Percentiles rank a stretch among this genome's conserved stretches.
Evolutionary conservation across 1,284 basidiomycete genomes (phyloP).

Genomic region (Microbotryum scabiosae): DNA sequence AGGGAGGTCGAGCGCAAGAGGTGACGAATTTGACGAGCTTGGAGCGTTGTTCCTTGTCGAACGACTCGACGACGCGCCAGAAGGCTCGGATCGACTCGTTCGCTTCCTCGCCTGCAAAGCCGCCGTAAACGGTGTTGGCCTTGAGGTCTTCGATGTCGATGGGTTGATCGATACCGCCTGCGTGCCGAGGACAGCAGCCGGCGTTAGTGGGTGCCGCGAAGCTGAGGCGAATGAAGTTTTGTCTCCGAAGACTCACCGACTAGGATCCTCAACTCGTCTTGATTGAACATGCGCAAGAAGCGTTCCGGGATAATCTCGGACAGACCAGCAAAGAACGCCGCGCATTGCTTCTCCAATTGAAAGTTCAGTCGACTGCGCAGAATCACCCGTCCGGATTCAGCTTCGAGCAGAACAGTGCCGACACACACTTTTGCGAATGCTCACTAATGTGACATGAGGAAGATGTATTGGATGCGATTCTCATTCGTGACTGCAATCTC

Average conservation of each 20-base stretch:
- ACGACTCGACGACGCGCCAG: constrained; percentile 41
- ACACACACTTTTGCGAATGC: no score
- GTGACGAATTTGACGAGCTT: constrained; percentile 80
- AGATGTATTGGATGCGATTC: constrained; percentile 80
- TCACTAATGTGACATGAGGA: constrained; percentile 71
- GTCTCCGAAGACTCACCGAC: constrained; percentile 22
- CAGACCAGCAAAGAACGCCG: constrained; percentile 63
- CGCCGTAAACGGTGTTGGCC: constrained; percentile 65
- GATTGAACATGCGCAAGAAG: constrained; percentile 90
- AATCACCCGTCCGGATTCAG: background rate
- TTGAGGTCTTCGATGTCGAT: constrained; percentile 75
- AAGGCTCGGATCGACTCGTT: constrained; percentile 54
- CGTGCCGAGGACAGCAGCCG: background rate
- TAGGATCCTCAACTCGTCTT: constrained; percentile 58
- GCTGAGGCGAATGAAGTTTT: constrained; percentile 38
- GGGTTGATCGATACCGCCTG: constrained; percentile 42
- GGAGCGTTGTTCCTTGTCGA: constrained; percentile 62
- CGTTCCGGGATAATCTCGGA: constrained; percentile 80
- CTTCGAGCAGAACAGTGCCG: no score
- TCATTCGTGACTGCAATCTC: constrained; percentile 80
- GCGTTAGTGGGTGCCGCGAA: background rate
- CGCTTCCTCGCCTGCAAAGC: constrained; percentile 50
- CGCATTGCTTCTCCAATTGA: constrained; percentile 52
- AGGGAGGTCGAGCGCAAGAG: constrained; percentile 76
- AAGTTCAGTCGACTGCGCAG: constrained; percentile 55